phyloP scores from a whole-genome alignment of 305 asterid species.

The Fraxinus floribunda region DNA sequence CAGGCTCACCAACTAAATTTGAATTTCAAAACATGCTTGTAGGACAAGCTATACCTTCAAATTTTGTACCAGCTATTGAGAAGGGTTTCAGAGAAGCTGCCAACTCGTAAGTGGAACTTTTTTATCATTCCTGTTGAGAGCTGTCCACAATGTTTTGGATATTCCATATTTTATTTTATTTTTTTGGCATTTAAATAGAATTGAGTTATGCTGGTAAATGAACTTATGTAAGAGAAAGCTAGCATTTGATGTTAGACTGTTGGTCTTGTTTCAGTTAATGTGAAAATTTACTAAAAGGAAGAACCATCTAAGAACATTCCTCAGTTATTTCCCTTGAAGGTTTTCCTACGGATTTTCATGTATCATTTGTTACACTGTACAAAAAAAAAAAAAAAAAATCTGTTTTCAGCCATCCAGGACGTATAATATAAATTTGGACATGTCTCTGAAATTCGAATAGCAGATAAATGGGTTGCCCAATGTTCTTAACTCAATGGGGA shows the following conservation, averaged over 20 bases:
- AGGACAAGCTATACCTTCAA: conserved; percentile 89
- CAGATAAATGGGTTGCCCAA: background rate
- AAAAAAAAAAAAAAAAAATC: background rate
- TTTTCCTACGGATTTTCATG: background rate
- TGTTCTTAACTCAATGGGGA: background rate
- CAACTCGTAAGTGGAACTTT: conserved; percentile 70
- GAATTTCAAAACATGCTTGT: conserved; percentile 86
- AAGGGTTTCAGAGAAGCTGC: conserved; percentile 98
- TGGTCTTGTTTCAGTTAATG: background rate
- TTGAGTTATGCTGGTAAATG: background rate
- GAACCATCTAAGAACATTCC: background rate
- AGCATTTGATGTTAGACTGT: background rate
- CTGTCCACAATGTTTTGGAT: background rate
- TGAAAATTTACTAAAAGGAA: background rate
- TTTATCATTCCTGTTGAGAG: background rate
- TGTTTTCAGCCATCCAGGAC: background rate
- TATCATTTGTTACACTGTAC: background rate
- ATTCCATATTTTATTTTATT: background rate
- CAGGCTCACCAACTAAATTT: conserved; percentile 67
- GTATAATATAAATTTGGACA: background rate
- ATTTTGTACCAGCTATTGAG: conserved; percentile 89
- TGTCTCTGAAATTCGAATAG: background rate
- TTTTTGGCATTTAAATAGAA: background rate
- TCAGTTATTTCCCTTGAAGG: background rate
- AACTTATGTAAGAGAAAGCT: background rate